Evolutionary conservation across 495 filamentous ascomycete species (phyloP).

Genomic region (Penicillium subrubescens): DNA sequence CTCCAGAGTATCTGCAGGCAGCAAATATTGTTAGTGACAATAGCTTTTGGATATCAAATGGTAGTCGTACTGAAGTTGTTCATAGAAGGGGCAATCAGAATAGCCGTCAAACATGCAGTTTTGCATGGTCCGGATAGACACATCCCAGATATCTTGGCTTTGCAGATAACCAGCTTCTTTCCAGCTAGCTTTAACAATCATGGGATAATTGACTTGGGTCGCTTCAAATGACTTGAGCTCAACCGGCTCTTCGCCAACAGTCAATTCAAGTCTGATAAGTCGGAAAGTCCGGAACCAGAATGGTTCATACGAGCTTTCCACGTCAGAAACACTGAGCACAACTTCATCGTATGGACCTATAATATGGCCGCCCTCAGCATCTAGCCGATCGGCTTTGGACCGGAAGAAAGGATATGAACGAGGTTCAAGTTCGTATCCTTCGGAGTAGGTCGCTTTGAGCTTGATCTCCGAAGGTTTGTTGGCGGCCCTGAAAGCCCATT

Average conservation of each 20-base stretch:
- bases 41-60: slow-evolving; percentile 10
- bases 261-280: slow-evolving; percentile 22
- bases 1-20: slow-evolving; percentile 18
- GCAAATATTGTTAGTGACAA: background rate
- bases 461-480: slow-evolving; percentile 19
- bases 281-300: slow-evolving; percentile 37
- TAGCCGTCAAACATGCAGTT: slow-evolving; percentile 35
- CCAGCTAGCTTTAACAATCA: slow-evolving; percentile 34
- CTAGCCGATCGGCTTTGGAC: slow-evolving; percentile 36
- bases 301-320: slow-evolving; percentile 29
- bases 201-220: slow-evolving; percentile 22
- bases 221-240: slow-evolving; percentile 3
- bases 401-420: slow-evolving; percentile 42
- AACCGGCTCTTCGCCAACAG: background rate
- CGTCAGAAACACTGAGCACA: slow-evolving; percentile 13
- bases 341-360: slow-evolving; percentile 40
- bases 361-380: slow-evolving; percentile 32
- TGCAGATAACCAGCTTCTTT: slow-evolving; percentile 27
- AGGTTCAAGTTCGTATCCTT: slow-evolving; percentile 44
- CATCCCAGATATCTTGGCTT: slow-evolving; percentile 25
- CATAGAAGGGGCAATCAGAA: slow-evolving; percentile 37
- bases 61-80: slow-evolving; percentile 38
- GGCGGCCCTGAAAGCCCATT: slow-evolving; percentile 31
- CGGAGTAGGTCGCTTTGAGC: slow-evolving; percentile 40
- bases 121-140: slow-evolving; percentile 26